phyloP scores from a whole-genome alignment of 495 filamentous ascomycete species.

The Cercophora newfieldiana region DNA sequence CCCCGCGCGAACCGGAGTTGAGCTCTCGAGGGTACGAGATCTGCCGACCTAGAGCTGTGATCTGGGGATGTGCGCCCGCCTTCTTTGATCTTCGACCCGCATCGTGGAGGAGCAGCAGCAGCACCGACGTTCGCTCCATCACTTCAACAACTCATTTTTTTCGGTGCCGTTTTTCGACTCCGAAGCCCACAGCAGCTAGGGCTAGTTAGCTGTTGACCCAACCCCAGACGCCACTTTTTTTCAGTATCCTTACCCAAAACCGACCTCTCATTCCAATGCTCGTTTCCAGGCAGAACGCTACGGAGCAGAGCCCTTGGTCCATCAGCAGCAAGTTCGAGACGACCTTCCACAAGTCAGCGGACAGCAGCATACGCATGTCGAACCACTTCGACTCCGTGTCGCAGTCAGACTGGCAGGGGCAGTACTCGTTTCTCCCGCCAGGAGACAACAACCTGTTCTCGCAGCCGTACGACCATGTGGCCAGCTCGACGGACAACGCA shows the following conservation, averaged over 20 bases:
- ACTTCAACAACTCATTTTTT: background rate
- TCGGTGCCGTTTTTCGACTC: background rate
- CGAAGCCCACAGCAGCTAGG: slow-evolving; percentile 24
- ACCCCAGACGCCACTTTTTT: slow-evolving; percentile 16
- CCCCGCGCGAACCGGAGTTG: slow-evolving; percentile 25
- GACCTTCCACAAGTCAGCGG: slow-evolving; percentile 50
- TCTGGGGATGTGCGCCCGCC: slow-evolving; percentile 24
- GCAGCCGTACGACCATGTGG: slow-evolving; percentile 50
- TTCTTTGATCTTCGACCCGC: slow-evolving; percentile 23
- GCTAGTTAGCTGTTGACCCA: slow-evolving; percentile 17
- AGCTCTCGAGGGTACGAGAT: slow-evolving; percentile 23
- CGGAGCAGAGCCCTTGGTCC: slow-evolving; percentile 60
- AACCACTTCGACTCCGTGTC: slow-evolving; percentile 55
- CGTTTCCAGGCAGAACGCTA: slow-evolving; percentile 57
- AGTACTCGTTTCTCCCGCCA: slow-evolving; percentile 56
- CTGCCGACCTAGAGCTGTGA: slow-evolving; percentile 23
- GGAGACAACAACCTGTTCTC: slow-evolving; percentile 52
- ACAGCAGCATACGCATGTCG: slow-evolving; percentile 60
- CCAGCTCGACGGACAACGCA: slow-evolving; percentile 41
- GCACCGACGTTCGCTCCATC: slow-evolving; percentile 20
- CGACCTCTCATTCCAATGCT: slow-evolving; percentile 55
- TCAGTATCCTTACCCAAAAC: slow-evolving; percentile 17
- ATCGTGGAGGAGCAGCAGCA: slow-evolving; percentile 7
- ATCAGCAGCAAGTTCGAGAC: slow-evolving; percentile 57
- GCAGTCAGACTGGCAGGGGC: slow-evolving; percentile 61